Base-by-base conservation (phyloP, 1,139 yeast species). In the Wickerhamiella infanticola region DNA sequence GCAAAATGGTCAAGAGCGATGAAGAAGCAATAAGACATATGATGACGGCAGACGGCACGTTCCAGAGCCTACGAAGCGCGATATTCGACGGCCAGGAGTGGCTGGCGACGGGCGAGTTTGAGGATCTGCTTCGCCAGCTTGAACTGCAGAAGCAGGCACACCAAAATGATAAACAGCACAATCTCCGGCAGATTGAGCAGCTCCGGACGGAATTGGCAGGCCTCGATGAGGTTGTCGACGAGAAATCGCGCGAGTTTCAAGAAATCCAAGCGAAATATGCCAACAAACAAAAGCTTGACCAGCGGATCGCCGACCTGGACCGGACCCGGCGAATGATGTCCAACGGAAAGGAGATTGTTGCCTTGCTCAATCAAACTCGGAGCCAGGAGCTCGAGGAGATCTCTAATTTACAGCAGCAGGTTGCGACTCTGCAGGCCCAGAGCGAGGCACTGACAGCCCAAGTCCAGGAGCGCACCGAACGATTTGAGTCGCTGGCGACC, bases 131-230 rank as follows among this genome's bases (percentile, higher is more conserved):
- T 13, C 44, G 50, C 35, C 55, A 55, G 45, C 47, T 57, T 36
- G 58, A 57, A 42, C 50, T 58, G 9, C 63, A 61, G 48, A 47
- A 53, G 5, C 46, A 53, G 26, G 57, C 58, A 49, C 54, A 53
- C 37, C 48, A 45, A 18, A 44, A 48, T 13, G 66, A 63, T 46
- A 50, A 48, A 6, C 39, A 31, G 11, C 46, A 43, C 24, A 54
- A 58, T 37, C 53, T 52, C 36, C 46, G 45, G 5, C 53, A 51
- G 27, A 49, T 53, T 24, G 45, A 45, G 3, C 51, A 49, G 18
- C 50, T 52, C 35, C 49, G 47, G 25, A 41, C 40, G 1, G 50
- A 48, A 35, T 46, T 57, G 4, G 44, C 48, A 5, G 50, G 46
- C 24, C 48, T 59, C 23, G 31, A 41, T n/a, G 24, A 11, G 3